Evolutionary conservation across 495 filamentous ascomycete species (phyloP).

Genomic region (Penicillium lividum): DNA sequence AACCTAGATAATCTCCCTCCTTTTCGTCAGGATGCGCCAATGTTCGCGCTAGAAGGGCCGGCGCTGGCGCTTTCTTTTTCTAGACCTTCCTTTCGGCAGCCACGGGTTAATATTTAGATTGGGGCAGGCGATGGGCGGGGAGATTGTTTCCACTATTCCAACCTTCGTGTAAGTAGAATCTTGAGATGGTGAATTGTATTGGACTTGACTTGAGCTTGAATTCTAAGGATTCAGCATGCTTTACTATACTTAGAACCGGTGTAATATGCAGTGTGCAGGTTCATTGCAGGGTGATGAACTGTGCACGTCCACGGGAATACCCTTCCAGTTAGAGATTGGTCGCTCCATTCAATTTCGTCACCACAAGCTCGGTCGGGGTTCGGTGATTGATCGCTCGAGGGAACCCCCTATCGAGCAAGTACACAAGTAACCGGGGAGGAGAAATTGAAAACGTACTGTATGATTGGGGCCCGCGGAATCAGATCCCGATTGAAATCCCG

Average conservation of each 20-base stretch:
- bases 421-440: not conserved
- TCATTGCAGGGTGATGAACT: constrained; percentile 10
- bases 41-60: constrained; percentile 9
- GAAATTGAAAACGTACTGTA: not conserved
- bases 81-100: constrained; percentile 12
- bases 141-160: not conserved
- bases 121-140: not conserved
- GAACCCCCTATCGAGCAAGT: constrained; percentile 7
- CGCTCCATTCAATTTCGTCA: not conserved
- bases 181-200: no score
- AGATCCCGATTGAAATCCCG: not conserved
- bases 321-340: constrained; percentile 5
- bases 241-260: not conserved
- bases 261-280: not conserved
- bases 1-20: not conserved
- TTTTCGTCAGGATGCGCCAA: not conserved
- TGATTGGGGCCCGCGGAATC: not conserved
- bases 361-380: not conserved
- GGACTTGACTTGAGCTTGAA: not conserved
- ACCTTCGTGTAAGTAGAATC: not conserved
- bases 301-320: not conserved
- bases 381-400: constrained; percentile 7
- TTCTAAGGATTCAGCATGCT: no score
- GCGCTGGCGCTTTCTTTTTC: constrained; percentile 8
- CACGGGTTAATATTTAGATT: constrained; percentile 8